Evolutionary conservation across 2,329 filamentous ascomycete species (phyloP).

Genomic region (Xylariaceae sp.): DNA sequence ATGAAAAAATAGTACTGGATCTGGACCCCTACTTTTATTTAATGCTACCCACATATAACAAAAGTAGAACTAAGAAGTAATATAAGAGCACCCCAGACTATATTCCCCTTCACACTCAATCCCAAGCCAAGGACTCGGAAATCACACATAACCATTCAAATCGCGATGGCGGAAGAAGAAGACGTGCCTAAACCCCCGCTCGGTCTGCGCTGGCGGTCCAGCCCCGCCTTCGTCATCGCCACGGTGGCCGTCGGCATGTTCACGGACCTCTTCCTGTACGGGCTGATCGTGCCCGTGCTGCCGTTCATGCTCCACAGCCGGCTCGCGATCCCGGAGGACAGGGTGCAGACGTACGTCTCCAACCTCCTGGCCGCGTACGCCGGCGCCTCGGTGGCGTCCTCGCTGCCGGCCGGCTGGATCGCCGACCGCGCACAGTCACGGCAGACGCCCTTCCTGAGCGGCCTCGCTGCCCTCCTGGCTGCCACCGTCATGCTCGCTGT

Average conservation of each 20-base stretch:
- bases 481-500: slow-evolving; percentile 52
- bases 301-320: slow-evolving; percentile 52
- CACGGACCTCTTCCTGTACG: slow-evolving; percentile 55
- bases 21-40: too few species aligned
- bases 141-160: too few species aligned
- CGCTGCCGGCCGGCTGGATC: slow-evolving; percentile 47
- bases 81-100: too few species aligned
- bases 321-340: slow-evolving; percentile 39
- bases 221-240: slow-evolving; percentile 51
- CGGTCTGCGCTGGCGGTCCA: slow-evolving; percentile 45
- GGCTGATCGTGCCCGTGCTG: slow-evolving; percentile 52
- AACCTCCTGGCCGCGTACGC: slow-evolving; percentile 50
- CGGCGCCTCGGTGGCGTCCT: slow-evolving; percentile 45
- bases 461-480: slow-evolving; percentile 45
- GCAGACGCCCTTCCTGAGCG: slow-evolving; percentile 52
- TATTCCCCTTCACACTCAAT: too few species aligned
- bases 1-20: too few species aligned
- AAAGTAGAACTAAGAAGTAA: too few species aligned
- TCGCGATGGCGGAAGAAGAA: too few species aligned
- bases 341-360: slow-evolving; percentile 49
- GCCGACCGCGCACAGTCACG: slow-evolving; percentile 49
- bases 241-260: slow-evolving; percentile 53
- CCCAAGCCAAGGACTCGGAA: too few species aligned
- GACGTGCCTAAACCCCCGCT: too few species aligned
- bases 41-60: too few species aligned